Percentiles rank a stretch among this genome's conserved stretches.
phyloP scores from a whole-genome alignment of 2,329 filamentous ascomycete genomes.

The Phoma sp. region DNA sequence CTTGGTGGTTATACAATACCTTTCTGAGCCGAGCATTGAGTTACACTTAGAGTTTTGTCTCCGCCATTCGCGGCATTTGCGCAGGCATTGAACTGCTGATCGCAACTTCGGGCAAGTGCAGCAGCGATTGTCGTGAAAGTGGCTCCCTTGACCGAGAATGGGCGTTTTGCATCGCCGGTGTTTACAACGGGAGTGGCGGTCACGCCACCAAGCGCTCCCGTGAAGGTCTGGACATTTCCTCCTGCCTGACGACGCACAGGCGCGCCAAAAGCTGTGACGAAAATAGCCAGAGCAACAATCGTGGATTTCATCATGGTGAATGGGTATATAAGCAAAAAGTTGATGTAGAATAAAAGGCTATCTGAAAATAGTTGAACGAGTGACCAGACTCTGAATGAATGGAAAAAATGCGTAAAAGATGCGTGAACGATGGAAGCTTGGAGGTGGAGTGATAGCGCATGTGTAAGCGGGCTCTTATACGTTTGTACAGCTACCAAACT shows the following conservation, averaged over 20 bases:
- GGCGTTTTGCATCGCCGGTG: slow-evolving; percentile 57
- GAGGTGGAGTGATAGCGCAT: background rate
- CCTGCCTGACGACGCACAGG: slow-evolving; percentile 9
- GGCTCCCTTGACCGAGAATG: slow-evolving; percentile 38
- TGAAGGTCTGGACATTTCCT: slow-evolving; percentile 46
- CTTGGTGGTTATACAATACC: slow-evolving; percentile 20
- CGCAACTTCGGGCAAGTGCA: slow-evolving; percentile 66
- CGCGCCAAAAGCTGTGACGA: background rate
- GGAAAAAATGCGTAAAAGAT: background rate
- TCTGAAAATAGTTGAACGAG: background rate
- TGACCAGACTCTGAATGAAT: slow-evolving; percentile 15
- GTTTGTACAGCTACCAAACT: background rate
- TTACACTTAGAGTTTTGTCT: slow-evolving; percentile 48
- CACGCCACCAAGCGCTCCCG: slow-evolving; percentile 59
- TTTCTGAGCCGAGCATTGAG: slow-evolving; percentile 65
- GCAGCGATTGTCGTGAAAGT: slow-evolving; percentile 61
- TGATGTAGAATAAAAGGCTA: background rate
- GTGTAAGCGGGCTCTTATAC: too few relatives aligned
- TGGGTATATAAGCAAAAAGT: background rate
- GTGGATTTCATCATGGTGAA: slow-evolving; percentile 2
- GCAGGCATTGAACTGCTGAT: slow-evolving; percentile 68
- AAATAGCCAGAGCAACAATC: slow-evolving; percentile 5
- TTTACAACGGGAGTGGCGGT: slow-evolving; percentile 59
- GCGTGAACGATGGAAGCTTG: background rate
- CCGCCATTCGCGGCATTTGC: slow-evolving; percentile 63